Conservation (phyloP, 352 stramenopile genomes). For the Pythium coloratum region DNA sequence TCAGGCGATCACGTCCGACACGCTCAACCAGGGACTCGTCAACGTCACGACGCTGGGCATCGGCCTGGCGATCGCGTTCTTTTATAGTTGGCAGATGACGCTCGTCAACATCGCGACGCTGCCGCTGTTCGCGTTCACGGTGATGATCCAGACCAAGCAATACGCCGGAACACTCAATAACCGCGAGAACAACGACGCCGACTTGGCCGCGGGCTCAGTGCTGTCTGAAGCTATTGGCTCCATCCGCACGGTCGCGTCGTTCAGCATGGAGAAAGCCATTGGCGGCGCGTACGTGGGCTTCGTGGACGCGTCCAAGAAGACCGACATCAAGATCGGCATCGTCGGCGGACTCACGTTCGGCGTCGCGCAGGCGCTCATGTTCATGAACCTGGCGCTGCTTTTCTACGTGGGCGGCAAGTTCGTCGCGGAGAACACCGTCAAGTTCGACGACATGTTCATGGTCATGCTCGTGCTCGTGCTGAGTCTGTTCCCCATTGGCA, state of each 20-base stretch:
- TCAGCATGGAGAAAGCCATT: slow-evolving; percentile 41
- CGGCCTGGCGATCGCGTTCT: slow-evolving; percentile 47
- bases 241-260: slow-evolving; percentile 60
- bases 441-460: slow-evolving; percentile 51
- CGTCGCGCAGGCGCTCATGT: slow-evolving; percentile 44
- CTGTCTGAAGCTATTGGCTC: slow-evolving; percentile 47
- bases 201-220: slow-evolving; percentile 35
- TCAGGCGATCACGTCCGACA: slow-evolving; percentile 72
- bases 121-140: slow-evolving; percentile 30
- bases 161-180: slow-evolving; percentile 37
- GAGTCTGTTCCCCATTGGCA: slow-evolving; percentile 51
- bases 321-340: slow-evolving; percentile 34
- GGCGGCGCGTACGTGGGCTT: slow-evolving; percentile 27
- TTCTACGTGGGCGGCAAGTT: slow-evolving; percentile 58
- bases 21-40: slow-evolving; percentile 57
- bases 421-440: slow-evolving; percentile 39
- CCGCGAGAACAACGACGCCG: slow-evolving; percentile 45
- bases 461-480: slow-evolving; percentile 58
- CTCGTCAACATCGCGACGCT: slow-evolving; percentile 38
- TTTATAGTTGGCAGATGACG: slow-evolving; percentile 65
- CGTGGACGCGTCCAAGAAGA: slow-evolving; percentile 34
- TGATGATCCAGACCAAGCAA: slow-evolving; percentile 46
- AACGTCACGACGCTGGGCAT: slow-evolving; percentile 55
- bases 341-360: slow-evolving; percentile 46
- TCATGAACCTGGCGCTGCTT: slow-evolving; percentile 49